Conservation (phyloP, 208 protist species). For the Crithidia brevicula region DNA sequence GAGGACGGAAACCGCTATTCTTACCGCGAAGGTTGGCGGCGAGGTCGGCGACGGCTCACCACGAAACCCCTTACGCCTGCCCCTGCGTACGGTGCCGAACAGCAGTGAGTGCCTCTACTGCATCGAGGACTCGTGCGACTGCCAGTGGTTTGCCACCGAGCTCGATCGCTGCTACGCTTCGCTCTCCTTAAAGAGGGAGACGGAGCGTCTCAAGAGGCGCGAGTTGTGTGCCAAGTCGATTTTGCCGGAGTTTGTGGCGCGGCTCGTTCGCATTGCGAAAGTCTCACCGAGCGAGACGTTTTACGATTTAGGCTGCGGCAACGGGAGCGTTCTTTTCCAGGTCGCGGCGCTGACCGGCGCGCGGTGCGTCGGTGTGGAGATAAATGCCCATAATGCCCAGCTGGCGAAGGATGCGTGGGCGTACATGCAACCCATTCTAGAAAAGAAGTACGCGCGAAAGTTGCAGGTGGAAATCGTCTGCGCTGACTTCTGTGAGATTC, state of each 20-base stretch:
- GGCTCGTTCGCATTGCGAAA: constrained; percentile 50
- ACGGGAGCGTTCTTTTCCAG: constrained; percentile 89
- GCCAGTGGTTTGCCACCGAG: constrained; percentile 42
- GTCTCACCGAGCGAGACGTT: constrained; percentile 57
- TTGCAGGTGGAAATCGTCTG: constrained; percentile 72
- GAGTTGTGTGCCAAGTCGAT: constrained; percentile 91
- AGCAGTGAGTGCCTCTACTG: constrained; percentile 63
- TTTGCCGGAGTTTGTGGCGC: constrained; percentile 75
- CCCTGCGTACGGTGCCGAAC: constrained; percentile 55
- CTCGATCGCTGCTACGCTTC: constrained; percentile 57
- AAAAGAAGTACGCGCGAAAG: constrained; percentile 36
- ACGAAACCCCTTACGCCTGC: constrained; percentile 51
- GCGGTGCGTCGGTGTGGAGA: constrained; percentile 80
- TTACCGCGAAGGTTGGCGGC: background rate
- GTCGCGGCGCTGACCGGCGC: constrained; percentile 74
- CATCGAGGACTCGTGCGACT: constrained; percentile 43
- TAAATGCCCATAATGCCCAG: constrained; percentile 67
- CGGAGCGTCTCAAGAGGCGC: constrained; percentile 41
- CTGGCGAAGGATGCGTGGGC: constrained; percentile 65
- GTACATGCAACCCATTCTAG: constrained; percentile 50
- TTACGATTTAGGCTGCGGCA: constrained; percentile 86
- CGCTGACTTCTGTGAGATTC: constrained; percentile 66
- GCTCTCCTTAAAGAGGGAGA: constrained; percentile 55
- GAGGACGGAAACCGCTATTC: background rate
- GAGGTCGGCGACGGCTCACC: constrained; percentile 49